Percentiles rank a stretch among this genome's conserved stretches.
phyloP scores from a whole-genome alignment of 2,329 filamentous ascomycete genomes.

The Aspergillus transmontanensis region DNA sequence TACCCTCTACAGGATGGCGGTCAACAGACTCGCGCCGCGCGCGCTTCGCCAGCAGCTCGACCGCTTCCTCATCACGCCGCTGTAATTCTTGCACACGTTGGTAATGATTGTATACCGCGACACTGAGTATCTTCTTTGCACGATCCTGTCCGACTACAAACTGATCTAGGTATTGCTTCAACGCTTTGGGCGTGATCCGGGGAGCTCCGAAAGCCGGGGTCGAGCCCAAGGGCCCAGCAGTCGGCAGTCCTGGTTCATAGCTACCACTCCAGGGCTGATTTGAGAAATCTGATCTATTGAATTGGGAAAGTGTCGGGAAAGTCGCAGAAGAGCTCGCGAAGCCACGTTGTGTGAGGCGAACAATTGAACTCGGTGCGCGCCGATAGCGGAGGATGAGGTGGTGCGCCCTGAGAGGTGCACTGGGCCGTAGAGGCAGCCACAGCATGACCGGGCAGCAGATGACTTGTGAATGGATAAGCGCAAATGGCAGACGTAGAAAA shows the following conservation, averaged over 20 bases:
- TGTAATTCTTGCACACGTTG: conserved; percentile 78
- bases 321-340: conserved; percentile 35
- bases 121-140: conserved; percentile 86
- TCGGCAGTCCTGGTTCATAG: conserved; percentile 65
- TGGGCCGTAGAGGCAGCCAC: conserved; percentile 32
- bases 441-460: conserved; percentile 32
- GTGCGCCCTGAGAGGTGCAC: conserved; percentile 24
- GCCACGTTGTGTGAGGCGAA: conserved; percentile 16
- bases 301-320: conserved; percentile 51
- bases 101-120: conserved; percentile 96
- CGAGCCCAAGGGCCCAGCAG: conserved; percentile 63
- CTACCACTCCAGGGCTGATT: conserved; percentile 63
- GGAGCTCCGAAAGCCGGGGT: conserved; percentile 60
- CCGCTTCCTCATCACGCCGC: conserved; percentile 76
- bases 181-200: conserved; percentile 61
- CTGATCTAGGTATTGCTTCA: conserved; percentile 91
- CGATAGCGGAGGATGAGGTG: conserved; percentile 26
- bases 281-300: conserved; percentile 64
- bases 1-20: conserved; percentile 78
- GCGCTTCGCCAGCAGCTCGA: conserved; percentile 71
- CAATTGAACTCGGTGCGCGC: conserved; percentile 16
- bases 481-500: background rate
- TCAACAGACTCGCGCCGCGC: conserved; percentile 70
- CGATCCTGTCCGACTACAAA: conserved; percentile 96
- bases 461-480: background rate